Conservation (phyloP, 192 early-diverging fungal genomes). For the Jimgerdemannia lactiflua region DNA sequence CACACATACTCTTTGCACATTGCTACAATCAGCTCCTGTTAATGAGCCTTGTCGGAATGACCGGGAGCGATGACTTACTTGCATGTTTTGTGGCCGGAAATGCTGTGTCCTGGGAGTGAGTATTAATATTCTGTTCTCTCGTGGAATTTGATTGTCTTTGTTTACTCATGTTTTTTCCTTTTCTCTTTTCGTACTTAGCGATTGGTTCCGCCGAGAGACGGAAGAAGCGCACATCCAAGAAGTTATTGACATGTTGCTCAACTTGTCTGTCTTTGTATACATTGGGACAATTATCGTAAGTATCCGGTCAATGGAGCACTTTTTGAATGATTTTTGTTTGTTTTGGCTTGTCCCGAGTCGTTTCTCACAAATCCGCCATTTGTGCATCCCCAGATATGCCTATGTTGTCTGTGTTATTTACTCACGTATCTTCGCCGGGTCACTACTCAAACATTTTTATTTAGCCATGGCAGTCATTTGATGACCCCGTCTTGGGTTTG, state of each 20-base stretch:
- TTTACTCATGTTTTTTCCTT: background rate
- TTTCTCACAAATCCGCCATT: no score
- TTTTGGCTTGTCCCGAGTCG: no score
- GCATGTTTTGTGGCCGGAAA: constrained; percentile 79
- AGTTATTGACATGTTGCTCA: constrained; percentile 84
- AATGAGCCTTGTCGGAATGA: constrained; percentile 66
- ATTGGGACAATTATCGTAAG: constrained; percentile 70
- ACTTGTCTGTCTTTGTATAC: constrained; percentile 87
- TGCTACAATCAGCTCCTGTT: constrained; percentile 41
- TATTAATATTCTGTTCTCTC: background rate
- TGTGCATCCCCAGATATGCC: no score
- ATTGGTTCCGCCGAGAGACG: constrained; percentile 85
- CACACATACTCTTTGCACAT: background rate
- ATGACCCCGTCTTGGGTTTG: constrained; percentile 44
- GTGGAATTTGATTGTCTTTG: background rate
- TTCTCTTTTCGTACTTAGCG: constrained; percentile 22
- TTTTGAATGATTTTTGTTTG: no score
- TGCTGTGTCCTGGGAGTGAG: constrained; percentile 77
- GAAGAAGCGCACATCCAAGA: constrained; percentile 86
- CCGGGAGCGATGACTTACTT: constrained; percentile 74
- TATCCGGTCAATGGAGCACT: background rate
- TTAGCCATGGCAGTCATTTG: constrained; percentile 65
- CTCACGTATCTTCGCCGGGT: background rate
- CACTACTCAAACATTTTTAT: background rate
- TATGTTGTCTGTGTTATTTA: no score